Evolutionary conservation across 2,329 filamentous ascomycete species (phyloP).

Genomic region (Paraphaeosphaeria sporulosa): DNA sequence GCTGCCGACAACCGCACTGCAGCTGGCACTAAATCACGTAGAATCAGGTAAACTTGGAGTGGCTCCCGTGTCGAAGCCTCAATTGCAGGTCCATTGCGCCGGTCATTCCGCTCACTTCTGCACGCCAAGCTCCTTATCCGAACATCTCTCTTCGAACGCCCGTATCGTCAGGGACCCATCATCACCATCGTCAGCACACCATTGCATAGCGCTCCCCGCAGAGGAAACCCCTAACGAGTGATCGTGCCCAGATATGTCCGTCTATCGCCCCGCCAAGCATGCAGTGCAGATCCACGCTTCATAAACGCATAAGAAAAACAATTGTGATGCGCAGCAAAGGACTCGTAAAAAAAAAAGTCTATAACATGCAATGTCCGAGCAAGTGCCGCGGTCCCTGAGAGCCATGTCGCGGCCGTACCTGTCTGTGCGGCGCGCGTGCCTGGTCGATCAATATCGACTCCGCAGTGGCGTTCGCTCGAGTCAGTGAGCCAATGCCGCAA

Average conservation of each 20-base stretch:
- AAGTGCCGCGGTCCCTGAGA: conserved; percentile 1
- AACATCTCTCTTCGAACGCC: conserved; percentile 7
- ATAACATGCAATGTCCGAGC: background rate
- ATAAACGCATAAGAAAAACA: conserved; percentile 2
- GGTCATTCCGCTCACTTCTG: conserved; percentile 13
- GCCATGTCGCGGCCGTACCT: conserved; percentile 4
- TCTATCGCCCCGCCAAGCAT: conserved; percentile 3
- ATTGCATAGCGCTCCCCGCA: conserved; percentile 8
- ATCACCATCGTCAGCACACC: conserved; percentile 14
- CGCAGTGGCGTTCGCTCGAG: conserved; percentile 23
- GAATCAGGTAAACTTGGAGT: conserved; percentile 4
- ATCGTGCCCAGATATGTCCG: background rate
- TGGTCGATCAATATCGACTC: conserved; percentile 23
- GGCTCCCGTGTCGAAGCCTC: background rate
- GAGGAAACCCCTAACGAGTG: background rate
- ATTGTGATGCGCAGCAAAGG: background rate
- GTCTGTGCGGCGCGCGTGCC: conserved; percentile 20
- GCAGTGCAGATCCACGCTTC: background rate
- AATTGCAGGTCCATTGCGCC: conserved; percentile 1
- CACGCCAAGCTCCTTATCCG: conserved; percentile 18
- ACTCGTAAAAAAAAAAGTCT: background rate
- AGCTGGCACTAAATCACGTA: background rate
- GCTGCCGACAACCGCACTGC: conserved; percentile 2
- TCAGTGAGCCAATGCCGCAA: conserved; percentile 49
- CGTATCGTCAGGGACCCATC: conserved; percentile 13